Evolutionary conservation across 2,329 filamentous ascomycete genomes (phyloP), one percentile per base, ranked within the genome.

Genomic region (Nemania diffusa): DNA sequence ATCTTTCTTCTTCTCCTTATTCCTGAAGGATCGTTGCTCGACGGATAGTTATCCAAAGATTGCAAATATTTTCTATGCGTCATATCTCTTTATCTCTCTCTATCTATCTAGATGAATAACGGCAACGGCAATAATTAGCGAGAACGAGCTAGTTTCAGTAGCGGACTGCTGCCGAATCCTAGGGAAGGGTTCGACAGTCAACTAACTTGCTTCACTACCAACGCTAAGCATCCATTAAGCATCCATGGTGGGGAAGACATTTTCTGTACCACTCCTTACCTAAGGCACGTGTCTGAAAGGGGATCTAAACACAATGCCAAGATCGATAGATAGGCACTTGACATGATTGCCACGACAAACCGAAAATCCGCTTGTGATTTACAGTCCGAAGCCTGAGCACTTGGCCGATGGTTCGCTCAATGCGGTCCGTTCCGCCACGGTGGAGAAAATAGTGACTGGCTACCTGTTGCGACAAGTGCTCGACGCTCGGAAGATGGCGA

Each of bases 351-450:
- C n/a, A 32, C 24, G 20, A 42, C 26, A 44, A 55, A 61, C 22
- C n/a, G 37, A 48, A 22, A 42, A 27, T n/a, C 51, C 9, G 20
- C 46, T 50, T 26, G 11, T 7, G 17, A 6, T 17, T 44, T 44
- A 20, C 46, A 27, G 5, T 13, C 40, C 6, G 4, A 50, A 50
- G 24, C 46, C 5, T 50, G 40, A 44, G 40, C 5, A 44, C n/a
- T 50, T n/a, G 42, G 24, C n/a, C 17, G 22, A 24, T 50, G 46
- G 20, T 27, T 32, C 57, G 22, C n/a, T n/a, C n/a, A 58, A 50
- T 42, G 52, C 48, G 32, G 37, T 56, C 64, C 42, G 42, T 62
- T 57, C 60, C 52, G 52, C 17, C 29, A 29, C 27, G 44, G 52
- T 51, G 42, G 52, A 40, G 22, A 29, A 11, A 48, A 27, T 4